These are phyloP conservation scores for Juglanconis oblonga DNA, from an alignment of 2,329 filamentous ascomycete species.

Conservation along the genomic window DNA sequence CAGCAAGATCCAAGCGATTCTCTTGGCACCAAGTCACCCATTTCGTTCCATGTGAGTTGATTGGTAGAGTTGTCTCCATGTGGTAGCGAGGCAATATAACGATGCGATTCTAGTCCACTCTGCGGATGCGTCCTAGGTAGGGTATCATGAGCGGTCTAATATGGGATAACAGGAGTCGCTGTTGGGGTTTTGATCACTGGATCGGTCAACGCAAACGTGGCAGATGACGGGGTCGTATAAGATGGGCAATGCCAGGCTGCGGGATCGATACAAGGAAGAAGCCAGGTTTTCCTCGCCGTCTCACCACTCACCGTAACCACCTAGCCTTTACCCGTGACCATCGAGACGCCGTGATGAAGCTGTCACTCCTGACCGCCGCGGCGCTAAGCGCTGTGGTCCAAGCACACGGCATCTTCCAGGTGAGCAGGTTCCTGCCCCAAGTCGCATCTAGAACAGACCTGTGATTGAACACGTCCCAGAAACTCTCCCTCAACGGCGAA, in stretches of 20 bases:
- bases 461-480: constrained; percentile 23
- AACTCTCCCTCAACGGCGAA: constrained; percentile 45
- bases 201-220: background rate
- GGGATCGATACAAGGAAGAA: background rate
- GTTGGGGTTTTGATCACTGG: background rate
- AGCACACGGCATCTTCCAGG: constrained; percentile 42
- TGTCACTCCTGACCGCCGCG: constrained; percentile 31
- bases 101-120: background rate
- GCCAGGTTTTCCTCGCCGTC: background rate
- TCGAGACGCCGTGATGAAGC: constrained; percentile 30
- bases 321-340: background rate
- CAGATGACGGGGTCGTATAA: background rate
- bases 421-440: constrained; percentile 19
- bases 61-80: background rate
- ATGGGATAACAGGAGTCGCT: background rate
- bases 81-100: background rate
- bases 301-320: too few species aligned
- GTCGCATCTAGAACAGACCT: background rate
- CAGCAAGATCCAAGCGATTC: background rate
- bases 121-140: background rate
- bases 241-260: too few species aligned
- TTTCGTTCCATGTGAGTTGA: background rate
- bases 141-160: background rate
- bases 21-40: background rate
- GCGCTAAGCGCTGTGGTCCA: constrained; percentile 34